These are phyloP conservation scores for Magnaporthales sp. DNA, from an alignment of 2,329 filamentous ascomycete species.

Conservation along the genomic window DNA sequence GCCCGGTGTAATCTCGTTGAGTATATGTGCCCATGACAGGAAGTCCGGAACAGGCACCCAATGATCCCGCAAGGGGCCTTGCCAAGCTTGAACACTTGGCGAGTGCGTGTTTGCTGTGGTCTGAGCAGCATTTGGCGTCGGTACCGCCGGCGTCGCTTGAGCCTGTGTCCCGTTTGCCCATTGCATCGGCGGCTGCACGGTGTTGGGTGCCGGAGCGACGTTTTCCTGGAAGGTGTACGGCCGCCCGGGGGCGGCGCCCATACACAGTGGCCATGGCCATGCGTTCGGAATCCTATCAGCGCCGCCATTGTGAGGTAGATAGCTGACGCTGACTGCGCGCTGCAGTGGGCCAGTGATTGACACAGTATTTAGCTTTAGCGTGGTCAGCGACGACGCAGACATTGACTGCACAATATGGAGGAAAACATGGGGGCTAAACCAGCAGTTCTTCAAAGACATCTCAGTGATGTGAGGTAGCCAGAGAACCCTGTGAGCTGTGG, in stretches of 20 bases:
- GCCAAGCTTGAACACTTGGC: neutral
- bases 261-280: conserved; percentile 14
- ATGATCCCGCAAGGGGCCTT: neutral
- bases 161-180: neutral
- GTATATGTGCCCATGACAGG: conserved; percentile 31
- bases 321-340: neutral
- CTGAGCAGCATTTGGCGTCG: neutral
- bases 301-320: neutral
- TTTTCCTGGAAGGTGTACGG: conserved; percentile 7
- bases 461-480: conserved; percentile 46
- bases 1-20: conserved; percentile 32
- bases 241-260: conserved; percentile 8
- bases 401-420: conserved; percentile 40
- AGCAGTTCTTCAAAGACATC: conserved; percentile 60
- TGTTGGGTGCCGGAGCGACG: neutral
- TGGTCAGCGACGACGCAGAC: conserved; percentile 34
- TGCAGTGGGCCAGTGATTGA: conserved; percentile 44
- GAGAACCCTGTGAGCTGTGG: conserved; percentile 10
- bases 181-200: neutral
- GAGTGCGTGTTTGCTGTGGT: neutral
- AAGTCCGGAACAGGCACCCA: conserved; percentile 15
- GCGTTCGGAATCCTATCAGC: conserved; percentile 4
- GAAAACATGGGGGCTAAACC: conserved; percentile 52
- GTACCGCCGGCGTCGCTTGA: no score
- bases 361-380: conserved; percentile 53